Evolutionary conservation across 306 rosid species (phyloP).

Genomic region (Malus orientalis): DNA sequence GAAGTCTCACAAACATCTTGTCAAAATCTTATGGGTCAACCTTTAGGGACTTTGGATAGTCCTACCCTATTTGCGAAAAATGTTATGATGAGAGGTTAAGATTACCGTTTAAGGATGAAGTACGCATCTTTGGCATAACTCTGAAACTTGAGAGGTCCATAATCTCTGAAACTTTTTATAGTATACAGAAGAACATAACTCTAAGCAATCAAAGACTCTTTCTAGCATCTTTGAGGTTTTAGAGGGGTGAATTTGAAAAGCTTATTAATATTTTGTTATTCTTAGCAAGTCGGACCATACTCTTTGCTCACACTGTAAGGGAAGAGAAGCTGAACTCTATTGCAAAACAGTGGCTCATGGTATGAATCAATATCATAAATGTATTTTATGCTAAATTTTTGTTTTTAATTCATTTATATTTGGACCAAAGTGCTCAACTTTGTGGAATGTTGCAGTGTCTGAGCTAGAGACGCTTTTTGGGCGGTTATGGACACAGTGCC

Average conservation of each 20-base stretch:
- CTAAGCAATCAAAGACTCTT: not conserved
- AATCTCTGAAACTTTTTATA: not conserved
- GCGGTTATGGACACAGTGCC: slow-evolving; percentile 97
- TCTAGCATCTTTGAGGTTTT: not conserved
- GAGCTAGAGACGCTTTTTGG: slow-evolving; percentile 88
- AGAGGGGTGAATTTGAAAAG: not conserved
- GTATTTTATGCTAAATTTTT: slow-evolving; percentile 6
- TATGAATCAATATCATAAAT: slow-evolving; percentile 17
- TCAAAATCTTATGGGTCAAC: not conserved
- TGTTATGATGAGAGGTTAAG: not conserved
- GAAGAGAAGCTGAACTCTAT: slow-evolving; percentile 86
- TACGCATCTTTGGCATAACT: not conserved
- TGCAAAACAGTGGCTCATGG: slow-evolving; percentile 78
- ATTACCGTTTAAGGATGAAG: not conserved
- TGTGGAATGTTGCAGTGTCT: slow-evolving; percentile 54
- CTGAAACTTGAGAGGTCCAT: not conserved
- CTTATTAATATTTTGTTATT: not conserved
- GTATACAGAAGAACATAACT: not conserved
- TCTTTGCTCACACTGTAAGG: slow-evolving; percentile 80
- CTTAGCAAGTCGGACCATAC: slow-evolving; percentile 53
- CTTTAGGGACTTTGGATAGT: not conserved
- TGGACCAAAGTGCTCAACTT: slow-evolving; percentile 10
- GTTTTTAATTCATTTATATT: slow-evolving; percentile 2
- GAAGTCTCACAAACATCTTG: not conserved
- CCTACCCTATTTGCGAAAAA: not conserved